A percentile compares a stretch with the other conserved stretches of the same genome.
phyloP scores from a whole-genome alignment of 2,329 filamentous ascomycete genomes.

The Paraphaeosphaeria minitans region DNA sequence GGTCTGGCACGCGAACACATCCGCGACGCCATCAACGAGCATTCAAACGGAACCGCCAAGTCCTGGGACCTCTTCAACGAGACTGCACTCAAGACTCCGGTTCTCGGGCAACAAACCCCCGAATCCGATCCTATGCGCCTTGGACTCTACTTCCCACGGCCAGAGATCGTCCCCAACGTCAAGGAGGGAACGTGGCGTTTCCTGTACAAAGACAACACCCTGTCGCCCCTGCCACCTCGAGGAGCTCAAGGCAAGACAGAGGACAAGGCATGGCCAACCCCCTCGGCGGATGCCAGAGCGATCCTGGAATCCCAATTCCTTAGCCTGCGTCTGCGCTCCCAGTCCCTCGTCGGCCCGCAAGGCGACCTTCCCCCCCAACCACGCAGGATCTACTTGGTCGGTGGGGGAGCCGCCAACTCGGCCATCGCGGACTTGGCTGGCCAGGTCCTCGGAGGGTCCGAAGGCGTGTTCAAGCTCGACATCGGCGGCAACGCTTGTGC shows the following conservation, averaged over 20 bases:
- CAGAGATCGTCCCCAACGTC: slow-evolving; percentile 94
- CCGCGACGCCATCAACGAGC: slow-evolving; percentile 74
- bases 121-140: slow-evolving; percentile 71
- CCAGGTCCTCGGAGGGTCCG: slow-evolving; percentile 83
- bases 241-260: slow-evolving; percentile 52
- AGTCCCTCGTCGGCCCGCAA: slow-evolving; percentile 68
- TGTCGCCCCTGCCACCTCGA: slow-evolving; percentile 48
- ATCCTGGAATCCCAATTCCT: slow-evolving; percentile 97
- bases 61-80: slow-evolving; percentile 84
- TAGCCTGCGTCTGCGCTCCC: slow-evolving; percentile 84
- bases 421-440: slow-evolving; percentile 86
- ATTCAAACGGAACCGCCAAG: slow-evolving; percentile 50
- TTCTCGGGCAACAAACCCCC: slow-evolving; percentile 65
- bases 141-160: slow-evolving; percentile 92
- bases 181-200: slow-evolving; percentile 86
- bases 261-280: slow-evolving; percentile 56
- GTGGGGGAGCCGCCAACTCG: slow-evolving; percentile 86
- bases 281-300: slow-evolving; percentile 73
- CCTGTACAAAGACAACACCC: slow-evolving; percentile 59
- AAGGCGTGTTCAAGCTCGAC: slow-evolving; percentile 91
- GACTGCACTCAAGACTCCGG: slow-evolving; percentile 68
- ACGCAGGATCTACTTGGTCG: slow-evolving; percentile 89
- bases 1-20: slow-evolving; percentile 89
- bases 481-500: slow-evolving; percentile 96
- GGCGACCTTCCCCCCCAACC: slow-evolving; percentile 77